phyloP scores from a whole-genome alignment of 2,329 filamentous ascomycete genomes.

The Monosporascus sp. region DNA sequence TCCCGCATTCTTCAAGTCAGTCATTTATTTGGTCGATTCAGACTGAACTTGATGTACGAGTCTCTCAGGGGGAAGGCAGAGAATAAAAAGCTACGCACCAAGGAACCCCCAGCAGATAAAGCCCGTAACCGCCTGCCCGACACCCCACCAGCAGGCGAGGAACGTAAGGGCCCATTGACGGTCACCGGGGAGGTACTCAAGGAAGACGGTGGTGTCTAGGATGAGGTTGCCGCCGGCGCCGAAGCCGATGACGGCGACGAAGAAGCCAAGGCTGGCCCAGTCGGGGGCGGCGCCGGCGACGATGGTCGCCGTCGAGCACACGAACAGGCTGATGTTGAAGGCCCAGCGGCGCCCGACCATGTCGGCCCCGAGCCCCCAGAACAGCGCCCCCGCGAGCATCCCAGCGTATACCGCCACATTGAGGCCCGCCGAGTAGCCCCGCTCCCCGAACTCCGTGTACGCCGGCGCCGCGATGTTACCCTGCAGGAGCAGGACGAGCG shows the following conservation, averaged over 20 bases:
- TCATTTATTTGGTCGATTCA: too few species aligned
- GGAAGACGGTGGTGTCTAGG: conserved; percentile 50
- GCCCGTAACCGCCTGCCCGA: conserved; percentile 42
- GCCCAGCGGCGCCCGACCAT: conserved; percentile 63
- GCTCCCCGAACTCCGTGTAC: conserved; percentile 51
- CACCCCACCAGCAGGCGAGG: conserved; percentile 51
- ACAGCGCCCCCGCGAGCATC: conserved; percentile 50
- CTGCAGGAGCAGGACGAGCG: conserved; percentile 53
- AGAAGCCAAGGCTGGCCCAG: conserved; percentile 59
- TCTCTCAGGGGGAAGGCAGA: too few species aligned
- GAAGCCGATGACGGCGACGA: conserved; percentile 58
- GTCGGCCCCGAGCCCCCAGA: conserved; percentile 64
- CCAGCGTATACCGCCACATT: conserved; percentile 53
- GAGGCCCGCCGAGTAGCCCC: conserved; percentile 49
- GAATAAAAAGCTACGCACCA: conserved; percentile 28
- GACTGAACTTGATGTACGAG: too few species aligned
- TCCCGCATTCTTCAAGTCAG: too few species aligned
- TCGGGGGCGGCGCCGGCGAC: conserved; percentile 62
- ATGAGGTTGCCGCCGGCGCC: conserved; percentile 60
- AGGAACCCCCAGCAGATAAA: conserved; percentile 46
- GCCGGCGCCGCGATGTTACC: conserved; percentile 56
- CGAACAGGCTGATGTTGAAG: conserved; percentile 62
- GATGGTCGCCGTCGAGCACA: conserved; percentile 57
- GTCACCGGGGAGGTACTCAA: conserved; percentile 41
- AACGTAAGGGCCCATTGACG: conserved; percentile 61